phyloP scores from a whole-genome alignment of 257 asterid genomes.

The Solanum paucissectum region DNA sequence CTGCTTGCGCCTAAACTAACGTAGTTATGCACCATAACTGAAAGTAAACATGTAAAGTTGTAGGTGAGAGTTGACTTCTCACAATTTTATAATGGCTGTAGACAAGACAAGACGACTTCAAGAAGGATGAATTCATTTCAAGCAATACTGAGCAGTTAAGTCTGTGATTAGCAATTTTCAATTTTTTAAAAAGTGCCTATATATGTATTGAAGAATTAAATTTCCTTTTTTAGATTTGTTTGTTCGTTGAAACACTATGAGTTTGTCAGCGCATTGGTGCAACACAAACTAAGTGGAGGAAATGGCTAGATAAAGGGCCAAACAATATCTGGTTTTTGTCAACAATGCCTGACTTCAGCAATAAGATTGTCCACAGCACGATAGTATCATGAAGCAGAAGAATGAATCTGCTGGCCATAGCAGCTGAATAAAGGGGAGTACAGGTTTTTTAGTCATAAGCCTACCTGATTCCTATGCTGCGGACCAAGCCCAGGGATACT shows the following conservation, averaged over 20 bases:
- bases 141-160: not conserved
- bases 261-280: not conserved
- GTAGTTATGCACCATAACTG: not conserved
- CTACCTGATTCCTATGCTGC: constrained; percentile 62
- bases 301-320: not conserved
- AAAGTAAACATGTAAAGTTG: not conserved
- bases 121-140: not conserved
- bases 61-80: not conserved
- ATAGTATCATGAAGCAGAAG: not conserved
- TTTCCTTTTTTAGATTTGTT: not conserved
- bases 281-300: not conserved
- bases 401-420: not conserved
- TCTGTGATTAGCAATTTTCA: not conserved
- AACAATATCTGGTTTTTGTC: not conserved
- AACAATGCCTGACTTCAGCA: not conserved
- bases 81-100: not conserved
- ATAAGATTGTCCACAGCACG: not conserved
- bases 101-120: not conserved
- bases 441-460: not conserved
- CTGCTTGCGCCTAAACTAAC: not conserved
- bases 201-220: not conserved
- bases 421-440: not conserved
- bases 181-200: not conserved
- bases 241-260: not conserved
- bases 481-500: constrained; percentile 45